phyloP scores from a whole-genome alignment of 116 monocot species.

The Trichopus zeylanicus region DNA sequence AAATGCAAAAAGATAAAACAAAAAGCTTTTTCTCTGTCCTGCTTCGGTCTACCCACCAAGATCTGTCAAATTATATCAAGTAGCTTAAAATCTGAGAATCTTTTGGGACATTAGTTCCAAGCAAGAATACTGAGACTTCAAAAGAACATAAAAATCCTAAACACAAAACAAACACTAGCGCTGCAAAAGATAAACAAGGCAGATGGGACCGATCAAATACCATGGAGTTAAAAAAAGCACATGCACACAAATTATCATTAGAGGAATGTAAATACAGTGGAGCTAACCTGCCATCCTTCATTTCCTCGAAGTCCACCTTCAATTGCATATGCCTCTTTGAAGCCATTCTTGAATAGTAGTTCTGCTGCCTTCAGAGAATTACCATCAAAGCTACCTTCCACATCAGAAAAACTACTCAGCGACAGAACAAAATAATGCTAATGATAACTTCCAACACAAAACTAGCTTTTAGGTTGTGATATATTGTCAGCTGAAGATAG shows the following conservation, averaged over 20 bases:
- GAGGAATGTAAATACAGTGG: background rate
- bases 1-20: background rate
- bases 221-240: no score
- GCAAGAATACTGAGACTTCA: no score
- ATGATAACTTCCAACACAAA: background rate
- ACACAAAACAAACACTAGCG: no score
- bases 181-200: no score
- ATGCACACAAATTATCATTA: no score
- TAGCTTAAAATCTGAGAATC: no score
- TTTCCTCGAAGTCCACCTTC: slow-evolving; percentile 88
- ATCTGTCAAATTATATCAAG: no score
- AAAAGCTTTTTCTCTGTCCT: background rate
- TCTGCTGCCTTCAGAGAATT: slow-evolving; percentile 76
- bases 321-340: slow-evolving; percentile 94
- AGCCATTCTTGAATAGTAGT: slow-evolving; percentile 69
- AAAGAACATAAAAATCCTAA: no score
- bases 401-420: slow-evolving; percentile 32
- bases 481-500: no score
- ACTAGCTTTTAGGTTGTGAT: background rate
- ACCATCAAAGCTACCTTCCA: slow-evolving; percentile 96
- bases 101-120: no score
- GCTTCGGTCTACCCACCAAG: no score
- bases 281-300: slow-evolving; percentile 88
- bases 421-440: slow-evolving; percentile 1
- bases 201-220: no score